Evolutionary conservation across 305 asterid species (phyloP).

Genomic region (Withania somnifera): DNA sequence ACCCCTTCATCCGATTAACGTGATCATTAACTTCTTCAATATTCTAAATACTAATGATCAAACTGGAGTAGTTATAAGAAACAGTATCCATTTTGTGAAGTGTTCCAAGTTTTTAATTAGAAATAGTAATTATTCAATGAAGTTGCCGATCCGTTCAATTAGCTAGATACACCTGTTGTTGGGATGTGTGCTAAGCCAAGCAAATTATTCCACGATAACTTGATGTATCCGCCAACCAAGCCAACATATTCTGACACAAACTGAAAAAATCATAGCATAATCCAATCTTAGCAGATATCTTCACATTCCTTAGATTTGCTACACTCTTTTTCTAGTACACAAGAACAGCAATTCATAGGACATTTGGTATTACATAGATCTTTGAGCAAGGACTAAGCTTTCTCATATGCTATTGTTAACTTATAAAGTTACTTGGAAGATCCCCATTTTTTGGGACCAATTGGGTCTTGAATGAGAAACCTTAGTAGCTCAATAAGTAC

Average conservation of each 20-base stretch:
- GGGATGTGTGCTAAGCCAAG: not conserved
- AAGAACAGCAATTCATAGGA: not conserved
- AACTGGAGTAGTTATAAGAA: not conserved
- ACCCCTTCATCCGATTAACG: not conserved
- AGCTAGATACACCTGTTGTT: not conserved
- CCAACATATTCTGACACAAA: not conserved
- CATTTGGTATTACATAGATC: not conserved
- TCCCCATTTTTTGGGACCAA: not conserved
- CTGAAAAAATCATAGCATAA: not conserved
- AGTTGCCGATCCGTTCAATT: not conserved
- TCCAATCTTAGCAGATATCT: not conserved
- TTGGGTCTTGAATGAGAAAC: not conserved
- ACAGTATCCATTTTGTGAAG: not conserved
- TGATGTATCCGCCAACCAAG: not conserved
- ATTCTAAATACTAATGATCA: not conserved
- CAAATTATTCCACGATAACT: not conserved
- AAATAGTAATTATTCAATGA: not conserved
- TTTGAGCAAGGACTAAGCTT: not conserved
- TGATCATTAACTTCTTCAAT: not conserved
- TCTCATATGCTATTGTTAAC: not conserved
- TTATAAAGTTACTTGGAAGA: not conserved
- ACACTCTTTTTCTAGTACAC: not conserved
- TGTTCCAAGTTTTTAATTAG: not conserved
- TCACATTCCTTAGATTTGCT: not conserved
- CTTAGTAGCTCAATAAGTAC: not conserved